A percentile compares a stretch with the other conserved stretches of the same genome.
Conservation (phyloP, 768 basidiomycete species). For the Xerocomellus amylosporus region DNA sequence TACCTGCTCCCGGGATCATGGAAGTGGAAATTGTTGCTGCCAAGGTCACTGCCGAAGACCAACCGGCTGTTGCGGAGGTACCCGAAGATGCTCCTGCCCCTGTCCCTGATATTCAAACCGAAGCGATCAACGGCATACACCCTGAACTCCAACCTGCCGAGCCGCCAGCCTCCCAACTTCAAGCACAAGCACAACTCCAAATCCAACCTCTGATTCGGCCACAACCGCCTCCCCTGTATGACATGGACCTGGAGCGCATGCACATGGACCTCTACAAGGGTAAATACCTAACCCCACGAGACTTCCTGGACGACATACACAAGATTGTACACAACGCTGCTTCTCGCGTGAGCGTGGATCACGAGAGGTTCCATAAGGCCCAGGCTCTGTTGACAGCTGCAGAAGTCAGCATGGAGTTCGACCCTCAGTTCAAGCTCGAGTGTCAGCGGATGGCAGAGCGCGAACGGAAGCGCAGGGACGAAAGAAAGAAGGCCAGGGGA, state of each 20-base stretch:
- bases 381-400: slow-evolving; percentile 87
- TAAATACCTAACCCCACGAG: slow-evolving; percentile 81
- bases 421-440: slow-evolving; percentile 71
- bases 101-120: slow-evolving; percentile 29
- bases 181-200: slow-evolving; percentile 37
- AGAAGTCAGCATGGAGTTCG: slow-evolving; percentile 84
- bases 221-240: slow-evolving; percentile 53
- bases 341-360: slow-evolving; percentile 56
- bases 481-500: slow-evolving; percentile 40
- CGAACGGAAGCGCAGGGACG: slow-evolving; percentile 65
- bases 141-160: slow-evolving; percentile 18
- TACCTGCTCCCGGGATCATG: slow-evolving; percentile 21
- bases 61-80: slow-evolving; percentile 45
- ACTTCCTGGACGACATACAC: slow-evolving; percentile 80
- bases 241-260: slow-evolving; percentile 93
- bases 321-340: slow-evolving; percentile 78
- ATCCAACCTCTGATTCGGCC: slow-evolving; percentile 37
- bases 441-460: slow-evolving; percentile 84
- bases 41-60: slow-evolving; percentile 36
- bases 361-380: slow-evolving; percentile 75
- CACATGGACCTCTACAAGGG: slow-evolving; percentile 80
- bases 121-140: slow-evolving; percentile 40
- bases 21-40: slow-evolving; percentile 39
- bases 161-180: slow-evolving; percentile 30
- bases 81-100: slow-evolving; percentile 31